A percentile compares a stretch with the other conserved stretches of the same genome.
Conservation (phyloP, 83 land plant species). For the Thuja plicata region DNA sequence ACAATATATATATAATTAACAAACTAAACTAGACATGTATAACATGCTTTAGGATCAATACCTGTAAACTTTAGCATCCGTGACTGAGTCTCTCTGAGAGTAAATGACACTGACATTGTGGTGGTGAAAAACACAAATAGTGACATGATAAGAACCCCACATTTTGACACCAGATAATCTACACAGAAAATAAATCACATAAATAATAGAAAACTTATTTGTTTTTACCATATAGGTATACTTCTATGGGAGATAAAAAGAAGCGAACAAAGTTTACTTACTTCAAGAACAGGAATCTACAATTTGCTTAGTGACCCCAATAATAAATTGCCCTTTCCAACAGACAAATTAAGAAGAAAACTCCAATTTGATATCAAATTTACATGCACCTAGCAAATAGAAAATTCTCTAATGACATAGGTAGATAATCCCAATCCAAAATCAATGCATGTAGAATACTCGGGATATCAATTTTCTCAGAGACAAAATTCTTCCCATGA, state of each 20-base stretch:
- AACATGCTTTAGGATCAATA: conserved; percentile 15
- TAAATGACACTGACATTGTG: conserved; percentile 99
- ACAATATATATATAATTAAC: background rate
- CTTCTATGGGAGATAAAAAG: background rate
- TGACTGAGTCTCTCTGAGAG: conserved; percentile 94
- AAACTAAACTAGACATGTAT: conserved; percentile 3
- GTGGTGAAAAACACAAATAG: conserved; percentile 99
- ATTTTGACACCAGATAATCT: conserved; percentile 94
- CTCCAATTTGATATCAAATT: background rate
- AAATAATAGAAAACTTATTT: background rate
- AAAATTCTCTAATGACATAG: background rate
- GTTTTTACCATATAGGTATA: background rate
- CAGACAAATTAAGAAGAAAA: background rate
- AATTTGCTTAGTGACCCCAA: background rate
- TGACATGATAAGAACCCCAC: conserved; percentile 96
- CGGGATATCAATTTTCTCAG: background rate
- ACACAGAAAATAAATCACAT: conserved; percentile 19
- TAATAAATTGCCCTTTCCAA: background rate
- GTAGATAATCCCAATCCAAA: background rate
- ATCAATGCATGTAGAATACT: background rate
- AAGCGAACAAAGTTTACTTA: background rate
- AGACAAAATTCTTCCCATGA: background rate
- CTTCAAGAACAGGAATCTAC: background rate
- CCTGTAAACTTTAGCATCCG: conserved; percentile 99
- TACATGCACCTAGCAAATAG: background rate